Evolutionary conservation across 1,284 basidiomycete genomes (phyloP).

Genomic region (Puccinia polysora): DNA sequence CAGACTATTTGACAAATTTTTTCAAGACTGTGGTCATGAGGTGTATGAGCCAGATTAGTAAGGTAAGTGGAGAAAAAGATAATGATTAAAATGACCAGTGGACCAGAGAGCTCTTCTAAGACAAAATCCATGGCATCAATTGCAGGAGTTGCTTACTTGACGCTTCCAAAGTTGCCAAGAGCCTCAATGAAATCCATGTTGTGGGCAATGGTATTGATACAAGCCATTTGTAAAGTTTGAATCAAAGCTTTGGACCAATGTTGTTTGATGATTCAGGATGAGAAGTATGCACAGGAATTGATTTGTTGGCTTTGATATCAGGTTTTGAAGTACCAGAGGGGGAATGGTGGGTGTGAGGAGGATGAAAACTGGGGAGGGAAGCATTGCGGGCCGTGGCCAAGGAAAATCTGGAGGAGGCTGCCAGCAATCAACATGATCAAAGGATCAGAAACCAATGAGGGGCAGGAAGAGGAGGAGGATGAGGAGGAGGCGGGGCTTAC

Average conservation of each 20-base stretch:
- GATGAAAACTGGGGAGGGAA: too few relatives aligned
- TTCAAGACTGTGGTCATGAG: slow-evolving; percentile 20
- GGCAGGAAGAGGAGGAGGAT: too few relatives aligned
- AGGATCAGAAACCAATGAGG: too few relatives aligned
- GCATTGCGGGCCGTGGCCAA: too few relatives aligned
- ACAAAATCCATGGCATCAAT: neutral
- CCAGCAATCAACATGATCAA: too few relatives aligned
- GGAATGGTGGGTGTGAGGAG: too few relatives aligned
- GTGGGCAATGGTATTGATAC: slow-evolving; percentile 20
- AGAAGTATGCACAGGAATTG: too few relatives aligned
- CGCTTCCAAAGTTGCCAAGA: slow-evolving; percentile 38
- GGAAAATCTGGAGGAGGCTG: too few relatives aligned
- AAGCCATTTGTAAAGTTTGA: slow-evolving; percentile 30
- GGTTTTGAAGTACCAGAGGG: too few relatives aligned
- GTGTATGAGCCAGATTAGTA: neutral
- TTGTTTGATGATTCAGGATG: slow-evolving; percentile 55
- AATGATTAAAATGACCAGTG: neutral
- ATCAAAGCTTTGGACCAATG: slow-evolving; percentile 13
- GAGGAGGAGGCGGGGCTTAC: too few relatives aligned
- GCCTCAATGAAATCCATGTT: slow-evolving; percentile 33
- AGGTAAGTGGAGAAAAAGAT: neutral
- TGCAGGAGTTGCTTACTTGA: slow-evolving; percentile 42
- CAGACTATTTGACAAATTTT: slow-evolving; percentile 73
- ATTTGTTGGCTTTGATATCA: too few relatives aligned
- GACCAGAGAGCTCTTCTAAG: neutral